Conservation (phyloP, 495 filamentous ascomycete species). For the Penicillium longicatenatum region DNA sequence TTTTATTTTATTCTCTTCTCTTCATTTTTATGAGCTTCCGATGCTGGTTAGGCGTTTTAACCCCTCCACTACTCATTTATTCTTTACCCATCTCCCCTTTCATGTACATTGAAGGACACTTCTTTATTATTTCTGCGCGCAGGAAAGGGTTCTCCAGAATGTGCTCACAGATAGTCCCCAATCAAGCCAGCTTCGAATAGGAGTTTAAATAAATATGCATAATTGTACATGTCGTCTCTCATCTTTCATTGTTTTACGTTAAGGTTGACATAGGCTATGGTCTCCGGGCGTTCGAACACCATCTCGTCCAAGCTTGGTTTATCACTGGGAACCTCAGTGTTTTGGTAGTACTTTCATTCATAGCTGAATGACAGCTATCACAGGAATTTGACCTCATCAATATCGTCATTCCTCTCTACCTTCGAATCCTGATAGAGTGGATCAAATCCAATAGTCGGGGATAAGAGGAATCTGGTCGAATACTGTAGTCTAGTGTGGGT, state of each 20-base stretch:
- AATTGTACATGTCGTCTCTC: background rate
- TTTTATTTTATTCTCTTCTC: background rate
- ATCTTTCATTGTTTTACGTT: too few relatives aligned
- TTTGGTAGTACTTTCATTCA: too few relatives aligned
- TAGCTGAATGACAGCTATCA: too few relatives aligned
- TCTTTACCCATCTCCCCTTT: background rate
- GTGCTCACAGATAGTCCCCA: background rate
- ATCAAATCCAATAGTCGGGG: conserved; percentile 5
- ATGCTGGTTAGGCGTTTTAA: background rate
- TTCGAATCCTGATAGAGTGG: background rate
- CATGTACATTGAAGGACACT: conserved; percentile 6
- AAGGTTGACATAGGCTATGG: too few relatives aligned
- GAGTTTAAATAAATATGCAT: background rate
- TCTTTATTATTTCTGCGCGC: conserved; percentile 3
- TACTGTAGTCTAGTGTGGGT: conserved; percentile 1
- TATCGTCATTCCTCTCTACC: too few relatives aligned
- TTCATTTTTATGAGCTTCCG: background rate
- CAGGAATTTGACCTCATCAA: too few relatives aligned
- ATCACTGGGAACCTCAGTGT: too few relatives aligned
- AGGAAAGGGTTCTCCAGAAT: background rate
- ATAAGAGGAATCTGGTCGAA: conserved; percentile 15
- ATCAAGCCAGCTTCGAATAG: background rate
- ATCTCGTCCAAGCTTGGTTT: too few relatives aligned
- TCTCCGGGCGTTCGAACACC: too few relatives aligned
- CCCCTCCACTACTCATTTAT: background rate